Conservation (phyloP, 345 rosid species). For the Fremontodendron californicum region DNA sequence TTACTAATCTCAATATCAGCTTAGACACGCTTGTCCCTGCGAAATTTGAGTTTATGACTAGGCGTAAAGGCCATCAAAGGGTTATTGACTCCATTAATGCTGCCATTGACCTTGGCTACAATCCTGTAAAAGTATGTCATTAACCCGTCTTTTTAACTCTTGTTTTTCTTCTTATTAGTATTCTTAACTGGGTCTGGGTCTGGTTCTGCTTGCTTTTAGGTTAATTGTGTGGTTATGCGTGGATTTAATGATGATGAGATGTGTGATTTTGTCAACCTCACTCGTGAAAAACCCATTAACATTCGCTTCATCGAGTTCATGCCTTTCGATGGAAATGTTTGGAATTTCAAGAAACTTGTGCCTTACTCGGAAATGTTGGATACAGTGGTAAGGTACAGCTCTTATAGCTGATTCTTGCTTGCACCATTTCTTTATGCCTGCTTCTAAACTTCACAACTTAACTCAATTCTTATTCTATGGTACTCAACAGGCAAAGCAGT, state of each 20-base stretch:
- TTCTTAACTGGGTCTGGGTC: background rate
- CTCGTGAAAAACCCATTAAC: constrained; percentile 72
- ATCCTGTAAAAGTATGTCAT: constrained; percentile 71
- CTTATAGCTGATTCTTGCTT: constrained; percentile 24
- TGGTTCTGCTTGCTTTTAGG: constrained; percentile 37
- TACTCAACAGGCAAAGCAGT: constrained; percentile 44
- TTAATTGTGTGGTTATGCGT: constrained; percentile 92
- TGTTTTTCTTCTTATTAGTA: background rate
- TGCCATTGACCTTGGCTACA: constrained; percentile 73
- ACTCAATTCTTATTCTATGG: constrained; percentile 12
- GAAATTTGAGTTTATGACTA: constrained; percentile 83
- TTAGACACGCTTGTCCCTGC: constrained; percentile 83
- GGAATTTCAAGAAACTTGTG: constrained; percentile 90
- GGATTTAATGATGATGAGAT: constrained; percentile 94
- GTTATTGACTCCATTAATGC: constrained; percentile 79
- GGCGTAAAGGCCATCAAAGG: constrained; percentile 78
- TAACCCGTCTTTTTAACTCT: background rate
- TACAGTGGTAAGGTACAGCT: constrained; percentile 86
- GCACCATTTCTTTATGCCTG: constrained; percentile 4
- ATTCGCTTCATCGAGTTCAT: constrained; percentile 96
- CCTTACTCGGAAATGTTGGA: constrained; percentile 77
- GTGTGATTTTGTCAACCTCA: constrained; percentile 86
- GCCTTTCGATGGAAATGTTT: constrained; percentile 98
- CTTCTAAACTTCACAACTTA: constrained; percentile 9
- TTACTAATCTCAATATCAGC: constrained; percentile 68